Evolutionary conservation across 305 asterid genomes (phyloP).

Genomic region (Fraxinus ornus): DNA sequence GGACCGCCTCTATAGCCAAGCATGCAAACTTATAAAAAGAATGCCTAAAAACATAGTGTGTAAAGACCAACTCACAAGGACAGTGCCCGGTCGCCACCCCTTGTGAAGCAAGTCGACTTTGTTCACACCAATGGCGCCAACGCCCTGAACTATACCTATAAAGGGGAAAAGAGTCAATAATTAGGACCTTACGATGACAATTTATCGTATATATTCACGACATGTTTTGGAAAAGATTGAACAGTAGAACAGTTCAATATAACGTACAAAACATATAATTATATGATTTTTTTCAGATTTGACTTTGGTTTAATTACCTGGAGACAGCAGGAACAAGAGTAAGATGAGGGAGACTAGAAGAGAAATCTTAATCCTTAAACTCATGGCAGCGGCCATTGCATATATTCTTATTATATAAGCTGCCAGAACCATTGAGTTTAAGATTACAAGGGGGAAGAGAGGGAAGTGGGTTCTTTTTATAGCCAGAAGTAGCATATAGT

Average conservation of each 20-base stretch:
- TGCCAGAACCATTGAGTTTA: background rate
- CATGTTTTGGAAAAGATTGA: background rate
- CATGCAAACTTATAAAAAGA: background rate
- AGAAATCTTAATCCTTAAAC: slow-evolving; percentile 16
- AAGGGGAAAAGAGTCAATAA: background rate
- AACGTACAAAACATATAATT: background rate
- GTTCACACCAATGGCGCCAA: background rate
- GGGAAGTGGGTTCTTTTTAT: slow-evolving; percentile 26
- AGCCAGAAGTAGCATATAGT: slow-evolving; percentile 25
- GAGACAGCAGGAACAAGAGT: slow-evolving; percentile 10
- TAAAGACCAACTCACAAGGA: background rate
- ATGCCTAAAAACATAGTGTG: background rate
- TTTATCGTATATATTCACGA: background rate
- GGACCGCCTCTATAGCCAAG: background rate
- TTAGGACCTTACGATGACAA: background rate
- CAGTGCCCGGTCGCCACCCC: background rate
- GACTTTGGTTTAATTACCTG: slow-evolving; percentile 23
- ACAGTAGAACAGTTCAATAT: background rate
- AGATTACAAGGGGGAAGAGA: slow-evolving; percentile 8
- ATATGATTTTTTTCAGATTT: background rate
- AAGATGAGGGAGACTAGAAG: slow-evolving; percentile 18
- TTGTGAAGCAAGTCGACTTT: slow-evolving; percentile 1
- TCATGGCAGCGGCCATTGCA: slow-evolving; percentile 16
- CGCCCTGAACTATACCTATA: slow-evolving; percentile 16
- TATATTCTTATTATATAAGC: background rate